Conservation (phyloP, 2,329 filamentous ascomycete genomes). For the Phialophora chinensis region DNA sequence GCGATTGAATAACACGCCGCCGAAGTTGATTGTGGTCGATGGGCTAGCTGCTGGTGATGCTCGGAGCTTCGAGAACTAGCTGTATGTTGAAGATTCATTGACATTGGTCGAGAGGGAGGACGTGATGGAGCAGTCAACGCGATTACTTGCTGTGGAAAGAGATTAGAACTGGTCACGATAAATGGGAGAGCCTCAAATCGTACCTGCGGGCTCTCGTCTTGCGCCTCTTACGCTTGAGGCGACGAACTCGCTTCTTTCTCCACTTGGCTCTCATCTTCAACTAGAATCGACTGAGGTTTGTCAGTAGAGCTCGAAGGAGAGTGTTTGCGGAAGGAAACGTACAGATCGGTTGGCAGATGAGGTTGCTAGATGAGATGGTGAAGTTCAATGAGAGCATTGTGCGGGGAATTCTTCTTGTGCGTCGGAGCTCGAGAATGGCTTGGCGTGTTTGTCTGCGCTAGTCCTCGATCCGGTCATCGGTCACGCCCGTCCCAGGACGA, state of each 20-base stretch:
- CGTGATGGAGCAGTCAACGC: conserved; percentile 64
- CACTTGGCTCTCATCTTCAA: conserved; percentile 89
- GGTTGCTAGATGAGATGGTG: conserved; percentile 32
- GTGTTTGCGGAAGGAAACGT: conserved; percentile 12
- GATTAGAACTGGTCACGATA: conserved; percentile 44
- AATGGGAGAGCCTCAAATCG: conserved; percentile 51
- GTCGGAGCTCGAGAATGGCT: conserved; percentile 18
- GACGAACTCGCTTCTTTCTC: conserved; percentile 99
- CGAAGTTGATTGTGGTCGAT: conserved; percentile 25
- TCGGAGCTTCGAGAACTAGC: conserved; percentile 26
- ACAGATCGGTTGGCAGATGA: conserved; percentile 33
- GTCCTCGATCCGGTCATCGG: conserved; percentile 14
- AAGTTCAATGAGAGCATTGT: conserved; percentile 20
- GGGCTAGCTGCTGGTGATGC: conserved; percentile 23
- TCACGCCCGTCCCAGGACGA: neutral
- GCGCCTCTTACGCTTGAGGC: conserved; percentile 99
- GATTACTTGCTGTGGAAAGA: conserved; percentile 67
- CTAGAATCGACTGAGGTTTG: conserved; percentile 28
- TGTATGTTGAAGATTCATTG: conserved; percentile 35
- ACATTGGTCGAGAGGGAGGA: conserved; percentile 45
- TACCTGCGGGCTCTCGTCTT: conserved; percentile 99
- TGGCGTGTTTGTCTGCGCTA: conserved; percentile 27
- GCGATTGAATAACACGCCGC: conserved; percentile 29
- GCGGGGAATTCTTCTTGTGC: conserved; percentile 23
- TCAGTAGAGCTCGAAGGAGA: conserved; percentile 17